Percentiles rank a stretch among this genome's conserved stretches.
Conservation (phyloP, 140 eudicot species). For the Flaveria floridana region DNA sequence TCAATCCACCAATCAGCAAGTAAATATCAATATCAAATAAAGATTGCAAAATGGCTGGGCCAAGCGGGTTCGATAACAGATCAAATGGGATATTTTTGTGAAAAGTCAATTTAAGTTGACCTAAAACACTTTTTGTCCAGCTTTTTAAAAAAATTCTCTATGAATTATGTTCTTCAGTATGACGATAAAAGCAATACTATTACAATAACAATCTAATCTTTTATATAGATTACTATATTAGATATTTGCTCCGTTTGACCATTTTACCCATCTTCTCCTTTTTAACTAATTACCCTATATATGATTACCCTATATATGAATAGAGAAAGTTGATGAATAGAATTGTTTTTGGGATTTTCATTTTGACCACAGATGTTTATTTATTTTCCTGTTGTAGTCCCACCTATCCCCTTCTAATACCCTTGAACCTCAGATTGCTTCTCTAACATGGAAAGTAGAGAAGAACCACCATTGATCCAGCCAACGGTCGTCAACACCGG, state of each 20-base stretch:
- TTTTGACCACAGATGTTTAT: too few species aligned
- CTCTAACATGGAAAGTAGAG: too few species aligned
- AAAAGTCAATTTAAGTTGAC: background rate
- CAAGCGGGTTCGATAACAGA: background rate
- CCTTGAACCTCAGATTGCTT: too few species aligned
- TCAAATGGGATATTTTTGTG: background rate
- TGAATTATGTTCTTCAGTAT: background rate
- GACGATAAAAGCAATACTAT: background rate
- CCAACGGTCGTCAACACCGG: too few species aligned
- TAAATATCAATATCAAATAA: background rate
- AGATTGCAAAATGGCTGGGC: background rate
- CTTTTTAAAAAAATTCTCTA: background rate
- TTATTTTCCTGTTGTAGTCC: too few species aligned
- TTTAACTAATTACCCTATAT: background rate
- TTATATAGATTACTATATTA: too few species aligned
- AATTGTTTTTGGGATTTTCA: too few species aligned
- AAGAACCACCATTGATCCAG: too few species aligned
- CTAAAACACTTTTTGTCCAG: background rate
- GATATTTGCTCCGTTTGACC: background rate
- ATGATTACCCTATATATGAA: too few species aligned
- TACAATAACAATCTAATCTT: too few species aligned
- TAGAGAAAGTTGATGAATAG: too few species aligned
- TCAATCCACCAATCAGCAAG: slow-evolving; percentile 12
- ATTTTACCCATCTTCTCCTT: background rate
- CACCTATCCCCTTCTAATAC: too few species aligned